Evolutionary conservation across 305 asterid species (phyloP).

Genomic region (Andrographis paniculata): DNA sequence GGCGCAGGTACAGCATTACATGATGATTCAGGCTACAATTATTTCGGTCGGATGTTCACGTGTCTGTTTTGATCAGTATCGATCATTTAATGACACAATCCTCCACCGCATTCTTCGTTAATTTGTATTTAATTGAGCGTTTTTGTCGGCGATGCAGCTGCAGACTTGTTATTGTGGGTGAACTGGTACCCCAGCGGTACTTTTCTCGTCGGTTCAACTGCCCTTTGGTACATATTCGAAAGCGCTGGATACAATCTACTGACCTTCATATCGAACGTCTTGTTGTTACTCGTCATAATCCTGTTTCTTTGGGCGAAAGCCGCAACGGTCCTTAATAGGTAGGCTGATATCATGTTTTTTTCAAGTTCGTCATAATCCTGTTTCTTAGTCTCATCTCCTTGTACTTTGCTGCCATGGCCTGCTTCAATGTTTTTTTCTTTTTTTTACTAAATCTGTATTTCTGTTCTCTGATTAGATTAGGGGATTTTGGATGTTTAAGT

Average conservation of each 20-base stretch:
- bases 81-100: slow-evolving; percentile 7
- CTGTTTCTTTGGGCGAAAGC: slow-evolving; percentile 94
- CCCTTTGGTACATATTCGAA: slow-evolving; percentile 78
- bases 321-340: slow-evolving; percentile 88
- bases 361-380: neutral
- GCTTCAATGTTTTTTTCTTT: too few species aligned
- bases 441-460: too few species aligned
- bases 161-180: slow-evolving; percentile 80
- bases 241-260: slow-evolving; percentile 66
- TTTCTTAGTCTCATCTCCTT: neutral
- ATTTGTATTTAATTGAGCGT: slow-evolving; percentile 3
- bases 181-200: slow-evolving; percentile 38
- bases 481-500: slow-evolving; percentile 4
- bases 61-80: slow-evolving; percentile 3
- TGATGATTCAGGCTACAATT: slow-evolving; percentile 11
- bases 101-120: neutral
- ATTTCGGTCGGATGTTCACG: slow-evolving; percentile 9
- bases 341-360: slow-evolving; percentile 13
- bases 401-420: neutral
- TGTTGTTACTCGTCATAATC: slow-evolving; percentile 58
- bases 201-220: slow-evolving; percentile 54
- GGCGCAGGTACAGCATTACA: slow-evolving; percentile 47
- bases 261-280: slow-evolving; percentile 54
- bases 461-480: slow-evolving; percentile 3
- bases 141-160: slow-evolving; percentile 61